phyloP scores from a whole-genome alignment of 495 filamentous ascomycete species.

The Niebla homalea region DNA sequence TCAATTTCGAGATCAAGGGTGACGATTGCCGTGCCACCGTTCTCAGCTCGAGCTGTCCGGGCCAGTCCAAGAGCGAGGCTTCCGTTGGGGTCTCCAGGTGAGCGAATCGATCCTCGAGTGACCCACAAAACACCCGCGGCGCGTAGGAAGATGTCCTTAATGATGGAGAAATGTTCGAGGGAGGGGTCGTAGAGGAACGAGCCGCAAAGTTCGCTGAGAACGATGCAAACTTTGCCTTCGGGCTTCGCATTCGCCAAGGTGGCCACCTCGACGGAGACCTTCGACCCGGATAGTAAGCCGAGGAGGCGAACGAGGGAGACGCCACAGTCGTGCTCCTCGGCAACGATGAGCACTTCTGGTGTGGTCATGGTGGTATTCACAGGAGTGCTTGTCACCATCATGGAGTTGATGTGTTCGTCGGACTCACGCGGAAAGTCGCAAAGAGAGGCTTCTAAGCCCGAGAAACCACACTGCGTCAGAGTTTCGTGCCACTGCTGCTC shows the following conservation, averaged over 20 bases:
- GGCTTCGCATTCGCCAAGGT: constrained; percentile 8
- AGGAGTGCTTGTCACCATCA: constrained; percentile 1
- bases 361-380: constrained; percentile 1
- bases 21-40: constrained; percentile 17
- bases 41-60: constrained; percentile 24
- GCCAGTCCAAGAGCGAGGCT: constrained; percentile 19
- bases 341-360: constrained; percentile 15
- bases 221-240: constrained; percentile 17
- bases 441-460: not conserved
- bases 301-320: not conserved
- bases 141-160: constrained; percentile 18
- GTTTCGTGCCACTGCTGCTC: constrained; percentile 4
- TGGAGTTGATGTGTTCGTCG: constrained; percentile 1
- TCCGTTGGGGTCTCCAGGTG: constrained; percentile 14
- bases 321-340: not conserved
- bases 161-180: constrained; percentile 1
- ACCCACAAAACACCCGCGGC: constrained; percentile 23
- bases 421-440: not conserved
- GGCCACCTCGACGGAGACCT: constrained; percentile 1
- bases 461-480: not conserved
- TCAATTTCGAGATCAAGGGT: constrained; percentile 19
- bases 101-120: constrained; percentile 12
- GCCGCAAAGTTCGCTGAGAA: constrained; percentile 12
- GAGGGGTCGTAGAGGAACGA: constrained; percentile 6
- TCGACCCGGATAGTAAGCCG: not conserved